Percentiles rank a stretch among this genome's conserved stretches.
Evolutionary conservation across 345 rosid genomes (phyloP).

Genomic region (Acer saccharum): DNA sequence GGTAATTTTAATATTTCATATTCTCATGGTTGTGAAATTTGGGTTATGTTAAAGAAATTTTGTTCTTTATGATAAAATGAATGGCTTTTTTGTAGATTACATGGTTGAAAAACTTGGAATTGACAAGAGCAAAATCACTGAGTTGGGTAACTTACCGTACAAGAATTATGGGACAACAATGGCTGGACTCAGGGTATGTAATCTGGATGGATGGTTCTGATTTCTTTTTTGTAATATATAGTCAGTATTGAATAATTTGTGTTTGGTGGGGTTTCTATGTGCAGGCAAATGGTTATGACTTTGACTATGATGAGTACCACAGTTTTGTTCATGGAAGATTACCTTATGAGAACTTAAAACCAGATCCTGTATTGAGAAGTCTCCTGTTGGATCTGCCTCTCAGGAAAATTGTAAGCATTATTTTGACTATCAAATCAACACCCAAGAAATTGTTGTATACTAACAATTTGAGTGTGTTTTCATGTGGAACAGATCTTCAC

Average conservation of each 20-base stretch:
- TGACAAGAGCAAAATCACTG: slow-evolving; percentile 56
- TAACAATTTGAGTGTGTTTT: slow-evolving; percentile 1
- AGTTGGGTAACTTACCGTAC: slow-evolving; percentile 67
- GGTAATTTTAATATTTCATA: too few species aligned
- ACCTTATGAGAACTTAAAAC: slow-evolving; percentile 88
- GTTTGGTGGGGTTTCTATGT: slow-evolving; percentile 13
- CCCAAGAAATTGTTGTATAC: neutral
- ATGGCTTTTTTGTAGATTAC: slow-evolving; percentile 46
- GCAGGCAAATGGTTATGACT: slow-evolving; percentile 92
- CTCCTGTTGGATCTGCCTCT: slow-evolving; percentile 75
- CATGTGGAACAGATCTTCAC: slow-evolving; percentile 68
- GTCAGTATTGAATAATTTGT: neutral
- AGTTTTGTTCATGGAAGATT: slow-evolving; percentile 89
- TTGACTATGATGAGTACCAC: slow-evolving; percentile 93
- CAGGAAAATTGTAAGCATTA: slow-evolving; percentile 72
- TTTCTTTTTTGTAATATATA: neutral
- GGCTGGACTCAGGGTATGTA: slow-evolving; percentile 95
- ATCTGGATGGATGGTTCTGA: neutral
- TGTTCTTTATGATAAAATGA: neutral
- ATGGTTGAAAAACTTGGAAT: slow-evolving; percentile 87
- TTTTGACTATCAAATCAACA: neutral
- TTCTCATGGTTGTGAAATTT: too few species aligned
- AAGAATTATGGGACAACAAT: slow-evolving; percentile 96
- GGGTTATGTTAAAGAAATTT: neutral
- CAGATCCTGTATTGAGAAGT: slow-evolving; percentile 76